Evolutionary conservation across 768 basidiomycete genomes (phyloP), one percentile per base, ranked within the genome.

Genomic region (Nidula microcarpa): DNA sequence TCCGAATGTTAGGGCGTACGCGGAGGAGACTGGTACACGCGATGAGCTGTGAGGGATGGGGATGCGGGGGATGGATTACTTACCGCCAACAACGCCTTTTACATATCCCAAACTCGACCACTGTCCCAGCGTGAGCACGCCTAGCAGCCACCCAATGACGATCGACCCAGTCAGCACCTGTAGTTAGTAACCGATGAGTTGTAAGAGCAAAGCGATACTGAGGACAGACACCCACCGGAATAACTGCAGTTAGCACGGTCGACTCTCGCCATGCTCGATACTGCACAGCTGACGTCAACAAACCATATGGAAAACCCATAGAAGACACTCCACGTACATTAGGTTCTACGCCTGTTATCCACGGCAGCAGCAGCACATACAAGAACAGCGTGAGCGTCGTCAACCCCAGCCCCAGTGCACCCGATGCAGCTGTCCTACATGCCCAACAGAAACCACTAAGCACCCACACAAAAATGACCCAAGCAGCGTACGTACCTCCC

Each of bases 181-280:
- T 4, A 48, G 23, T 7, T 16, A 23, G 9, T 13, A 49, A 44
- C 39, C 36, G 47, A 33, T 52, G 34, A 51, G 14, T n/a, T 53
- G 36, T 34, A 53, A 33, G 33, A 41, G 16, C n/a, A 14, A 48
- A 18, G 17, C 45, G 17, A 36, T 13, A 17, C 33, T 32, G 32
- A 54, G 44, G 32, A 34, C 23, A 23, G 23, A 30, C 16, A 62
- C 76, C 60, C 53, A 79, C 79, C 33, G 87, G 89, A 57, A 91
- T 87, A 7, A 87, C 79, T 2, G 74, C 78, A 1, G 87, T 87
- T 33, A 91, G 68, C 17, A 82, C 69, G 17, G 84, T 83, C 4
- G 88, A 89, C 58, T 87, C 73, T 59, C 85, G 75, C 89, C 89
- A 91, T 13, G 80, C 79, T 46, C 76, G 82, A 62, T 88, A 91